Evolutionary conservation across 2,329 filamentous ascomycete species (phyloP).

Genomic region (Metarhizium robertsii): DNA sequence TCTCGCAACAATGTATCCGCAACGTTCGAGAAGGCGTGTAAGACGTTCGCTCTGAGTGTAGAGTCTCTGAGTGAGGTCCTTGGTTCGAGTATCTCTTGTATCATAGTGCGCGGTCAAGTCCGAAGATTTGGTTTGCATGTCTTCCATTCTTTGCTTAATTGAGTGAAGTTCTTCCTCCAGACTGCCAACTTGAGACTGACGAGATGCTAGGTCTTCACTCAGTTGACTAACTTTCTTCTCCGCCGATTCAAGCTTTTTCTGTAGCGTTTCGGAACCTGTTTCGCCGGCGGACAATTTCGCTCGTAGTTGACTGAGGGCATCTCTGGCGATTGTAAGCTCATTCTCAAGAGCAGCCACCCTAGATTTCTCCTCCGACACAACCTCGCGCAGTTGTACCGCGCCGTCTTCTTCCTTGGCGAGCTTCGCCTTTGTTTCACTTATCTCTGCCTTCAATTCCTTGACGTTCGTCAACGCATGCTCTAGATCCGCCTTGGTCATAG

Average conservation of each 20-base stretch:
- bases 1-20: slow-evolving; percentile 74
- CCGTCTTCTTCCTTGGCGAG: slow-evolving; percentile 43
- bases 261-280: slow-evolving; percentile 70
- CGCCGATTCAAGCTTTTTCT: slow-evolving; percentile 65
- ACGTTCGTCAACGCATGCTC: slow-evolving; percentile 48
- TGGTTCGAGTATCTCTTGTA: slow-evolving; percentile 61
- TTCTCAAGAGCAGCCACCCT: slow-evolving; percentile 43
- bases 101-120: slow-evolving; percentile 51
- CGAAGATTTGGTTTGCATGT: slow-evolving; percentile 41
- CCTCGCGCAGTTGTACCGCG: slow-evolving; percentile 43
- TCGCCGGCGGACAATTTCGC: slow-evolving; percentile 72
- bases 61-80: slow-evolving; percentile 74
- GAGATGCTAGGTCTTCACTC: slow-evolving; percentile 60
- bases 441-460: slow-evolving; percentile 46
- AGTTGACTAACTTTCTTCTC: slow-evolving; percentile 61
- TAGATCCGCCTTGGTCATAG: slow-evolving; percentile 53
- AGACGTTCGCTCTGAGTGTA: slow-evolving; percentile 79
- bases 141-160: slow-evolving; percentile 55
- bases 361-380: slow-evolving; percentile 42
- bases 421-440: slow-evolving; percentile 43
- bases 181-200: slow-evolving; percentile 65
- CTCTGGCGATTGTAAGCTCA: slow-evolving; percentile 54
- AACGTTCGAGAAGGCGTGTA: slow-evolving; percentile 71
- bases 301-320: slow-evolving; percentile 59
- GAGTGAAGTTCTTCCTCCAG: slow-evolving; percentile 67